Base-by-base conservation (phyloP, 2,329 filamentous ascomycete genomes). In the Nakataea oryzae region DNA sequence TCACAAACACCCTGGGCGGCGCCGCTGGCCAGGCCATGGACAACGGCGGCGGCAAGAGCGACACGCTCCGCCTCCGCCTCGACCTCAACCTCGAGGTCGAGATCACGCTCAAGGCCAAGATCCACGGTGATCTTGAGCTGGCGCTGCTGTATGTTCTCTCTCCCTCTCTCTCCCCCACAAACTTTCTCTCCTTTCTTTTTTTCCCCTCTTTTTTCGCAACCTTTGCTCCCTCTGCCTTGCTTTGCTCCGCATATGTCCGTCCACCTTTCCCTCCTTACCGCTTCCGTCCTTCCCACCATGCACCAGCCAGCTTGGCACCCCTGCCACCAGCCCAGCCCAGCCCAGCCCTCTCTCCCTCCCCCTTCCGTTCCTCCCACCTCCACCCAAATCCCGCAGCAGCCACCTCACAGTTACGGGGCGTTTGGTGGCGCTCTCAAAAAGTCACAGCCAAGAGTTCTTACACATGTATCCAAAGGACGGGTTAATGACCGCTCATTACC, bases 61-160 rank as follows among this genome's bases (percentile, higher is more conserved):
- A 91, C 69, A 88, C 89, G 54, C 76, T 93, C 71, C 87, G 87
- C 71, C 74, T 95, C 68, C 83, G 86, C 50, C 76, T 95, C 27
- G 90, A 95, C 70, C 63, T 65, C 27, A 95, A 95, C 74, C 78
- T 95, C 63, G 90, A 95, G 67, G 82, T 95, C 59, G 90, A 95
- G 74, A 90, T 95, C 65, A 88, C 91, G 69, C 81, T 95, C 64
- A 95, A 95, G 80, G 90, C 90, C 26, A 87, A 88, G 74, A 92
- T 95, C 66, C 86, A 92, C 69, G 91, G 91, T 70, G 91, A 96
- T 76, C 76, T 96, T 66, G 92, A 90, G 41, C 75, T 95, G 66
- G 88, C 86, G 66, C 80, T 95, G 67, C 75, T 83, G 80, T 83
- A 76, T 74, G 80, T 65, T 30, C 27, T 13, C 28, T 54, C 14